Evolutionary conservation across 805 yeast genomes (phyloP).

Genomic region (Candida ulmi): DNA sequence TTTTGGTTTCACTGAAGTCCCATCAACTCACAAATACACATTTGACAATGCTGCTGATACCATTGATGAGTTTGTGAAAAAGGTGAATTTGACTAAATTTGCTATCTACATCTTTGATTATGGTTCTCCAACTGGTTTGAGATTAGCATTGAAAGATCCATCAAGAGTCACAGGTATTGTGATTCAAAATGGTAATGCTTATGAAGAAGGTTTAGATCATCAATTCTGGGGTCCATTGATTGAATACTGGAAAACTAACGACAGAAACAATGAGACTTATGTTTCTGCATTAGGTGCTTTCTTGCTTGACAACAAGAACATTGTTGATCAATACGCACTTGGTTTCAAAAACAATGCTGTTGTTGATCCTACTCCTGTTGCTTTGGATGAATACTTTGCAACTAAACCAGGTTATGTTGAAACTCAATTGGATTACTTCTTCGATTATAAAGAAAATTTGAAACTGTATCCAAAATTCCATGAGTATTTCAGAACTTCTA

Average conservation of each 20-base stretch:
- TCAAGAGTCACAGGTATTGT: slow-evolving; percentile 26
- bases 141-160: slow-evolving; percentile 32
- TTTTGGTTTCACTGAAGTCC: slow-evolving; percentile 32
- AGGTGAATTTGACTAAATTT: slow-evolving; percentile 24
- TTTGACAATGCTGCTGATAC: slow-evolving; percentile 30
- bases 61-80: slow-evolving; percentile 26
- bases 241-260: slow-evolving; percentile 26
- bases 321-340: slow-evolving; percentile 25
- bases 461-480: slow-evolving; percentile 33
- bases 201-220: slow-evolving; percentile 34
- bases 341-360: slow-evolving; percentile 23
- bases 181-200: slow-evolving; percentile 40
- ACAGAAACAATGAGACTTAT: slow-evolving; percentile 9
- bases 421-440: slow-evolving; percentile 29
- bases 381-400: slow-evolving; percentile 27
- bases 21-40: slow-evolving; percentile 22
- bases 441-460: slow-evolving; percentile 32
- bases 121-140: slow-evolving; percentile 37
- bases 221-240: slow-evolving; percentile 33
- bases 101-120: slow-evolving; percentile 36
- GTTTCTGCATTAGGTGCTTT: slow-evolving; percentile 12
- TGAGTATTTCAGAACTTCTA: slow-evolving; percentile 23
- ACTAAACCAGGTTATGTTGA: slow-evolving; percentile 21
- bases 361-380: slow-evolving; percentile 29
- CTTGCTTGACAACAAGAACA: slow-evolving; percentile 16